Evolutionary conservation across 768 basidiomycete genomes (phyloP), one percentile per base, ranked within the genome.

Genomic region (Bullera alba): DNA sequence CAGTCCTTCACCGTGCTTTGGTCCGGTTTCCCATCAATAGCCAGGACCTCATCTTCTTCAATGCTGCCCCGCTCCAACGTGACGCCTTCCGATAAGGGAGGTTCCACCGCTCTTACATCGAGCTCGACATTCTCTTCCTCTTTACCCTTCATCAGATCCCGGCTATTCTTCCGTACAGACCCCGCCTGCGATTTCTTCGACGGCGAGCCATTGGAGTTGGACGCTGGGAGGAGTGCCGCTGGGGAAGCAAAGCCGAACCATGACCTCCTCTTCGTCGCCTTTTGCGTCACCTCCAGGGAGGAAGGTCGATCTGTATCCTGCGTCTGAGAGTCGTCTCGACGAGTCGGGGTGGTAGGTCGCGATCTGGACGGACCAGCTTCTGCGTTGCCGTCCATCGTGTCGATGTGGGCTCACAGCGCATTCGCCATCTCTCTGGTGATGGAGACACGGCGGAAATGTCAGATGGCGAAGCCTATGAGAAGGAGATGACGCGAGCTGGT

Each of bases 221-320:
- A n/a, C n/a, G n/a, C n/a, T n/a, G 15, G 51, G 25, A 5, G 56
- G 25, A 37, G 42, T 16, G 23, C 36, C n/a, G 12, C 28, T 39
- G 23, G 54, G 36, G 56, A 53, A 5, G 32, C 38, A 27, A 61
- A 48, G 12, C 52, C 50, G 48, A 67, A 67, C 65, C 65, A 67
- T 41, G 65, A 67, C 36, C 56, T 50, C 23, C 63, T 37, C 17
- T 50, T 50, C 3, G 46, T 12, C 7, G 51, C 46, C 8, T 36
- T 12, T 10, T 52, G 34, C 25, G 58, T 30, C 21, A 54, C 27
- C 1, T 42, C 10, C 16, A 54, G 37, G 16, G 52, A 32, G 19
- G 38, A 22, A 3, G 50, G 47, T 16, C 46, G 44, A n/a, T n/a
- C n/a, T n/a, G n/a, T n/a, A n/a, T n/a, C n/a, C n/a, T n/a, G n/a